Evolutionary conservation across 805 yeast genomes (phyloP), one percentile per base, ranked within the genome.

Genomic region (Torulaspora indica): DNA sequence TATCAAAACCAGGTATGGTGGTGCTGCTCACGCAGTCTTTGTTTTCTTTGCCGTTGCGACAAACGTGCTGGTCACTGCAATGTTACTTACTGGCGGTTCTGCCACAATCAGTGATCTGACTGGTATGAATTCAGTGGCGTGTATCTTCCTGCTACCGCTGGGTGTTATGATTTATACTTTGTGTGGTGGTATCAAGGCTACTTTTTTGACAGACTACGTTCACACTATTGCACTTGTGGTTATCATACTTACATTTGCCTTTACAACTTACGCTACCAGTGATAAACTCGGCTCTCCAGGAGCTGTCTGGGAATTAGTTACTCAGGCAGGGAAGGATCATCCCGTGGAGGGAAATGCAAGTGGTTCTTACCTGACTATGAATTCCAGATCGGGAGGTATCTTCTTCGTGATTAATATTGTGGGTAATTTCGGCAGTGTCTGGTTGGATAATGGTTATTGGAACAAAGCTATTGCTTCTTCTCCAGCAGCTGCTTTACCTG

Each of bases 401-500:
- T 90, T 90, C 73, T 80, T 87, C 54, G 91, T 88, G 32, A 86
- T 90, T 64, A 89, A 83, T 65, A 72, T 88, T 51, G 88, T 87
- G 38, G 96, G 96, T 53, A 87, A 87, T 66, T 87, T 86, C 58
- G 95, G 95, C 45, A 85, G 95, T 20, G 95, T 86, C 13, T 87
- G 85, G 62, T 68, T 87, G 56, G 96, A 87, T 63, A 83, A 83
- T 54, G 93, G 95, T 22, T 88, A 87, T 67, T 86, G 89, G 81
- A 84, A 84, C 68, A 87, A 87, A 68, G 95, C 95, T 9, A 84
- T 88, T 61, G 87, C 95, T 23, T 81, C 91, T 7, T 75, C 82
- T 48, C 95, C 95, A 17, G 84, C 79, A 8, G 81, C 93, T 36
- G 87, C 95, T 24, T 69, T 88, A 53, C 91, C 93, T 6, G 96